phyloP scores from a whole-genome alignment of 371 early-diverging fungal species.

The Mucor indicus region DNA sequence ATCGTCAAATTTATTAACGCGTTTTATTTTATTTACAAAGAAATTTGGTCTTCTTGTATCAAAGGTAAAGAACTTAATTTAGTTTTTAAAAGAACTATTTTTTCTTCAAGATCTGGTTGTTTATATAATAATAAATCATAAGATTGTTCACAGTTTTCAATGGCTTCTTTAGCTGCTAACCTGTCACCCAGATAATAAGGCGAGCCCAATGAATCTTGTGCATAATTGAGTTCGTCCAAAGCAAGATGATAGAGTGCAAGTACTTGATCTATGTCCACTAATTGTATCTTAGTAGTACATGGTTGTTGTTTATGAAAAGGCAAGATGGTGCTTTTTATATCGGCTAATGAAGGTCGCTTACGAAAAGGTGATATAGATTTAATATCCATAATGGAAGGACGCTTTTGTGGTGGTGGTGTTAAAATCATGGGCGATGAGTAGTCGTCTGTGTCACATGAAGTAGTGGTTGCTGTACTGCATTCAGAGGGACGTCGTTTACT shows the following conservation, averaged over 20 bases:
- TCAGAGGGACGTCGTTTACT: constrained; percentile 21
- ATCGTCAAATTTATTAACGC: too few species aligned
- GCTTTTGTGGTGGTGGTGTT: not conserved
- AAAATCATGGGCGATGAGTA: too few species aligned
- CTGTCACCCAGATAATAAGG: constrained; percentile 37
- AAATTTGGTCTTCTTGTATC: constrained; percentile 16
- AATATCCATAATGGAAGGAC: not conserved
- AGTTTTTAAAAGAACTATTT: constrained; percentile 16
- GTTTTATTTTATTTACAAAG: constrained; percentile 5
- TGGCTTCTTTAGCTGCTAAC: constrained; percentile 35
- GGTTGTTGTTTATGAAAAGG: not conserved
- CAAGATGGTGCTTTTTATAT: too few species aligned
- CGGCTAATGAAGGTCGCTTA: constrained; percentile 3
- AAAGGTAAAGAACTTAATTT: constrained; percentile 17
- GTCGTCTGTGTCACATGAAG: constrained; percentile 2
- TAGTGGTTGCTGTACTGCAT: constrained; percentile 12
- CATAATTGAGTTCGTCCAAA: constrained; percentile 33
- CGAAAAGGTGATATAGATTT: constrained; percentile 18
- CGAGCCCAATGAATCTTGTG: constrained; percentile 37
- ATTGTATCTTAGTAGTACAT: constrained; percentile 2
- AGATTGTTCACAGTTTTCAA: constrained; percentile 21
- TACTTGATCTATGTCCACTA: too few species aligned
- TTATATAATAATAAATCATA: constrained; percentile 18
- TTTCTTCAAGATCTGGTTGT: constrained; percentile 12
- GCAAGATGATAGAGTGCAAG: constrained; percentile 12